These are phyloP conservation scores for Coemansia sp. DNA, from an alignment of 192 early-diverging fungal species.

Conservation along the genomic window DNA sequence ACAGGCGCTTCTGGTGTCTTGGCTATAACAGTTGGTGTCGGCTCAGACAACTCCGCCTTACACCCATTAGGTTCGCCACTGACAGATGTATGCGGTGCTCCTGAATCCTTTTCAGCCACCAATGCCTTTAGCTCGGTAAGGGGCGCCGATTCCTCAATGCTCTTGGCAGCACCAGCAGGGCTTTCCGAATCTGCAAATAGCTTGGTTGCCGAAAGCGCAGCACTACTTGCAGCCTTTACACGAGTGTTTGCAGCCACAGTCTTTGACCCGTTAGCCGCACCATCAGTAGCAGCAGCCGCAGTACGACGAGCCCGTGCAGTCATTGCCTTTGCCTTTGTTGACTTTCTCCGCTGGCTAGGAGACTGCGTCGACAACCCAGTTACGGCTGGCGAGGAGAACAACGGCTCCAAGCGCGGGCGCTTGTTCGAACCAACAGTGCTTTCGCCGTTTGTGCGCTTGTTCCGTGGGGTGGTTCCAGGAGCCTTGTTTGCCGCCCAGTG, in stretches of 20 bases:
- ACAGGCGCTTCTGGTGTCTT: not conserved
- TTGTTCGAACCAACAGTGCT: conserved; percentile 22
- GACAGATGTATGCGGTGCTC: not conserved
- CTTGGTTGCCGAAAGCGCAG: conserved; percentile 11
- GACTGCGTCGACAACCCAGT: conserved; percentile 10
- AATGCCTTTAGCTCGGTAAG: not conserved
- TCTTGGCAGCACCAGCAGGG: not conserved
- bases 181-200: conserved; percentile 14
- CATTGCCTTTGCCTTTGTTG: conserved; percentile 24
- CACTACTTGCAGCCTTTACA: not conserved
- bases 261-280: conserved; percentile 17
- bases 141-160: conserved; percentile 18
- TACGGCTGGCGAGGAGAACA: conserved; percentile 31
- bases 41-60: not conserved
- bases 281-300: not conserved
- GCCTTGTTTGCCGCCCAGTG: conserved; percentile 47
- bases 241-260: conserved; percentile 15
- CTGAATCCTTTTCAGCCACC: not conserved
- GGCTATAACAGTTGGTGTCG: not conserved
- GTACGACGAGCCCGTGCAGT: conserved; percentile 22
- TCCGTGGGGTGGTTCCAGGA: conserved; percentile 27
- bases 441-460: conserved; percentile 27
- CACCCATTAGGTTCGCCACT: not conserved
- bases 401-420: conserved; percentile 35
- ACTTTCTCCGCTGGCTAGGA: conserved; percentile 12